phyloP scores from a whole-genome alignment of 352 stramenopile species.

The Phytophthora podocarpi region DNA sequence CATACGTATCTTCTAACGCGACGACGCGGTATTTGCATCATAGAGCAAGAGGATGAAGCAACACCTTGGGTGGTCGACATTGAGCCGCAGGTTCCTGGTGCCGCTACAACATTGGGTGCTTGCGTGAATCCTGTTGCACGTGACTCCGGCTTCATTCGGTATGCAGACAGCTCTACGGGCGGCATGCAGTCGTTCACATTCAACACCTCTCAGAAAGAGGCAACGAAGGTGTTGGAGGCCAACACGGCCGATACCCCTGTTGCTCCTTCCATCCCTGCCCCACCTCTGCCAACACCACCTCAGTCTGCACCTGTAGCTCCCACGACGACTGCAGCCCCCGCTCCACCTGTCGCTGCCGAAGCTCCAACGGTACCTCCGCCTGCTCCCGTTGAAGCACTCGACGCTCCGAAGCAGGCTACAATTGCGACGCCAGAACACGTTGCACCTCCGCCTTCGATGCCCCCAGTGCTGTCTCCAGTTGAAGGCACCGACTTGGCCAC shows the following conservation, averaged over 20 bases:
- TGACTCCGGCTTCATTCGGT: constrained; percentile 63
- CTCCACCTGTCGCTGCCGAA: not conserved
- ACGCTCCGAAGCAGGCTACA: constrained; percentile 34
- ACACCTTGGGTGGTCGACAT: constrained; percentile 60
- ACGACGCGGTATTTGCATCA: not conserved
- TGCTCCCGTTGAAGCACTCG: constrained; percentile 17
- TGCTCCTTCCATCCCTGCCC: not conserved
- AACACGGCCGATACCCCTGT: not conserved
- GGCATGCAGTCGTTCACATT: constrained; percentile 75
- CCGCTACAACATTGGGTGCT: constrained; percentile 37
- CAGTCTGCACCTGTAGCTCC: constrained; percentile 21
- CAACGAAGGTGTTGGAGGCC: constrained; percentile 26
- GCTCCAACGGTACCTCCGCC: constrained; percentile 12
- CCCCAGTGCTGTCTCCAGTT: constrained; percentile 11
- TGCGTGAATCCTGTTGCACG: constrained; percentile 70
- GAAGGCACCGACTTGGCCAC: constrained; percentile 27
- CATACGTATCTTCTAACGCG: constrained; percentile 4
- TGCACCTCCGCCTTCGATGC: constrained; percentile 13
- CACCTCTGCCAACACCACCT: constrained; percentile 1
- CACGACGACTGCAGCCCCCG: not conserved
- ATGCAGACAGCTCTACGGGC: constrained; percentile 41
- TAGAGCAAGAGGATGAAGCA: constrained; percentile 50
- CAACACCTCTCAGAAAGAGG: constrained; percentile 59
- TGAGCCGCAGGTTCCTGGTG: constrained; percentile 41
- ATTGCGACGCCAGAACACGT: constrained; percentile 41